phyloP scores from a whole-genome alignment of 2,329 filamentous ascomycete genomes.

The Fusarium pseudoanthophilum region DNA sequence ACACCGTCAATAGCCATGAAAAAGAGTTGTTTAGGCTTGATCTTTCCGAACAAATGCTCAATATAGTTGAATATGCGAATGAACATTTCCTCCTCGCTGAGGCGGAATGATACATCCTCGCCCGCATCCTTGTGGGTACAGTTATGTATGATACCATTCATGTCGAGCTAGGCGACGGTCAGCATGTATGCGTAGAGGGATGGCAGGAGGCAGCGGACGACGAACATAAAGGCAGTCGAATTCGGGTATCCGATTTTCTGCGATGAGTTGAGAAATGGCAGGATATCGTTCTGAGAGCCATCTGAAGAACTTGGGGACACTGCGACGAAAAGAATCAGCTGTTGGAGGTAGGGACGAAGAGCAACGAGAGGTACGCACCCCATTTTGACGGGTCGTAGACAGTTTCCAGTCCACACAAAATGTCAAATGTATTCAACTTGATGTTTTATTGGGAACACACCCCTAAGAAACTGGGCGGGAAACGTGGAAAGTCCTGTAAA shows the following conservation, averaged over 20 bases:
- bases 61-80: slow-evolving; percentile 99
- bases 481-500: slow-evolving; percentile 37
- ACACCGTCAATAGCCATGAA: slow-evolving; percentile 99
- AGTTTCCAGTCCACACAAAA: slow-evolving; percentile 38
- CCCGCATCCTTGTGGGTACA: slow-evolving; percentile 94
- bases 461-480: slow-evolving; percentile 27
- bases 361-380: slow-evolving; percentile 38
- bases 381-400: slow-evolving; percentile 43
- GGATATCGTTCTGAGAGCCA: slow-evolving; percentile 99
- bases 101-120: slow-evolving; percentile 88
- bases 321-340: slow-evolving; percentile 44
- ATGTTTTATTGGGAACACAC: slow-evolving; percentile 16
- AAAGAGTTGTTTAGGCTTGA: slow-evolving; percentile 97
- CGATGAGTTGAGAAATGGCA: slow-evolving; percentile 96
- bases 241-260: slow-evolving; percentile 98
- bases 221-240: slow-evolving; percentile 94
- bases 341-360: background rate
- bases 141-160: slow-evolving; percentile 99
- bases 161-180: slow-evolving; percentile 72
- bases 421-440: slow-evolving; percentile 10
- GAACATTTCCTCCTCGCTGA: slow-evolving; percentile 99
- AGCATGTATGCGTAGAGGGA: slow-evolving; percentile 24
- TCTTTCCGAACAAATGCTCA: slow-evolving; percentile 97
- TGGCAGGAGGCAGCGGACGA: slow-evolving; percentile 30
- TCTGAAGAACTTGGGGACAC: slow-evolving; percentile 91